These are phyloP conservation scores for Pleurotus pulmonarius DNA, from an alignment of 768 basidiomycete genomes.

Conservation along the genomic window DNA sequence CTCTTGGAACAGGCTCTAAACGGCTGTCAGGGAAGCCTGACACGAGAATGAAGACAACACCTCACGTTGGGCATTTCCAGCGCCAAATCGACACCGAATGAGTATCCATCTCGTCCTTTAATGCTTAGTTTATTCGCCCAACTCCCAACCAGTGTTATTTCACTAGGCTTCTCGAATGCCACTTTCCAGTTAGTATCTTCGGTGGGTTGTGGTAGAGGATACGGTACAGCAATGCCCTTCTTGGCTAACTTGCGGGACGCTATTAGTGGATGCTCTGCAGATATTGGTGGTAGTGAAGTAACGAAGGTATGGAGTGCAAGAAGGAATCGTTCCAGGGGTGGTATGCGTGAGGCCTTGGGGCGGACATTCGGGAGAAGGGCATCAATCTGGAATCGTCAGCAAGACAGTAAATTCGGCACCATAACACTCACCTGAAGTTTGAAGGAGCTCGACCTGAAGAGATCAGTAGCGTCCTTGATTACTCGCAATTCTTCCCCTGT, in stretches of 20 bases:
- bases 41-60: constrained; percentile 8
- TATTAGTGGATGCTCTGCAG: constrained; percentile 61
- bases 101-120: constrained; percentile 61
- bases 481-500: constrained; percentile 66
- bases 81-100: constrained; percentile 74
- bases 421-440: constrained; percentile 65
- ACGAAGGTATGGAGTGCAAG: constrained; percentile 65
- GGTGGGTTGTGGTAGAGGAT: constrained; percentile 63
- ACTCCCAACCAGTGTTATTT: constrained; percentile 78
- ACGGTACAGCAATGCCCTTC: constrained; percentile 61
- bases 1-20: constrained; percentile 84
- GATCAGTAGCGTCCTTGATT: constrained; percentile 70
- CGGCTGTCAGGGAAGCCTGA: constrained; percentile 12
- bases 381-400: constrained; percentile 56
- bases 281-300: constrained; percentile 49
- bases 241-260: constrained; percentile 55
- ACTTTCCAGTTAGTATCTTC: constrained; percentile 89
- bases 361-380: constrained; percentile 74
- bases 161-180: constrained; percentile 70
- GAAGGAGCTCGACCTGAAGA: constrained; percentile 78
- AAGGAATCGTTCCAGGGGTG: constrained; percentile 67
- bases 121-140: constrained; percentile 80
- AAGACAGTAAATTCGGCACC: not conserved
- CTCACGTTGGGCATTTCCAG: constrained; percentile 85
- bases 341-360: constrained; percentile 54